phyloP scores from a whole-genome alignment of 768 basidiomycete species.

The Gyrodon lividus region DNA sequence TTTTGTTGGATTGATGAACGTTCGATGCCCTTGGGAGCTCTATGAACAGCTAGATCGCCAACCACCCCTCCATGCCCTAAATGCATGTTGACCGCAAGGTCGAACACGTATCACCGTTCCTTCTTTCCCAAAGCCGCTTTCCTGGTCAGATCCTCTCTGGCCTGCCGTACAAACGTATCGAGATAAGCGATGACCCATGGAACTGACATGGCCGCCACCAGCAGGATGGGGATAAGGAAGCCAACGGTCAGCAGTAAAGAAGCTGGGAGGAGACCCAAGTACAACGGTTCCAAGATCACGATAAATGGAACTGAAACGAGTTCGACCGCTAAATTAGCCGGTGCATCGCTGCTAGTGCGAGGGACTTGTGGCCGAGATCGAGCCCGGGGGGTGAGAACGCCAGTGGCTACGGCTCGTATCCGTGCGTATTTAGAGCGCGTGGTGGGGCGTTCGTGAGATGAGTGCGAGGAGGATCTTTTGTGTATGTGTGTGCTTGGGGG shows the following conservation, averaged over 20 bases:
- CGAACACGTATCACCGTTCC: conserved; percentile 19
- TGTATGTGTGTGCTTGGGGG: conserved; percentile 1
- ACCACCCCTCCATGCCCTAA: conserved; percentile 20
- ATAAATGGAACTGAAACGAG: conserved; percentile 51
- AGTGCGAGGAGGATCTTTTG: neutral
- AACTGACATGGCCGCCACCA: conserved; percentile 20
- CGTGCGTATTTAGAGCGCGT: conserved; percentile 56
- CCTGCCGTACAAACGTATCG: conserved; percentile 22
- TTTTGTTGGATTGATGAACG: neutral
- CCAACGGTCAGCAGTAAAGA: conserved; percentile 41
- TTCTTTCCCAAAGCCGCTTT: conserved; percentile 10
- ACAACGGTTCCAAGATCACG: conserved; percentile 57
- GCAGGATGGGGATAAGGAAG: conserved; percentile 29
- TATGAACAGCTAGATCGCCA: neutral
- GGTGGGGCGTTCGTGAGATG: conserved; percentile 1
- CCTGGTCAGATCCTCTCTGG: conserved; percentile 20
- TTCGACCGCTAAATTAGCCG: conserved; percentile 12
- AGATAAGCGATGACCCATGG: conserved; percentile 20
- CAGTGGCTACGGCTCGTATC: conserved; percentile 51
- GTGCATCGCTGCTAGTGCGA: conserved; percentile 9
- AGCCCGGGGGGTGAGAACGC: conserved; percentile 44
- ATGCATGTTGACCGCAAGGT: conserved; percentile 23
- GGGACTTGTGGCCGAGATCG: conserved; percentile 5
- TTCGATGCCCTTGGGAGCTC: neutral
- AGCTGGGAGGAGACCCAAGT: conserved; percentile 57